phyloP scores from a whole-genome alignment of 208 protist species.

The Crithidia sp. region DNA sequence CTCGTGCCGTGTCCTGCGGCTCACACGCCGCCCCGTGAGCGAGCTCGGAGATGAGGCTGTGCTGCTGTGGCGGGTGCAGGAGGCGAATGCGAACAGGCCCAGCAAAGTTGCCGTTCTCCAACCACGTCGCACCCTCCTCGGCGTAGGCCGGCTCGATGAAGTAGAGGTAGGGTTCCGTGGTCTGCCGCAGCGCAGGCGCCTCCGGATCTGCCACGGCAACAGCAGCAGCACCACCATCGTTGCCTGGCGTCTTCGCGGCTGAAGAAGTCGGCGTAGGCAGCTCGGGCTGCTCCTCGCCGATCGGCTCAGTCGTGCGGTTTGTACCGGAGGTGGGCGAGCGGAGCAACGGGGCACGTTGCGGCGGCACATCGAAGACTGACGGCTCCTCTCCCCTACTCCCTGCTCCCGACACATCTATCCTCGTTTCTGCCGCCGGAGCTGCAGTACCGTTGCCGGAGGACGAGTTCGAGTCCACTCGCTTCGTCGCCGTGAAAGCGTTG shows the following conservation, averaged over 20 bases:
- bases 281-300: constrained; percentile 14
- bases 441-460: not conserved
- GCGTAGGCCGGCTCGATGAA: constrained; percentile 17
- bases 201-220: not conserved
- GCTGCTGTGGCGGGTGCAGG: constrained; percentile 14
- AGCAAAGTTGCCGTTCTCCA: constrained; percentile 4
- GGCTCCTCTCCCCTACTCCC: not conserved
- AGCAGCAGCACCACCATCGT: not conserved
- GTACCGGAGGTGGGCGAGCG: constrained; percentile 5
- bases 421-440: not conserved
- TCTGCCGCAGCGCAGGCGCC: not conserved
- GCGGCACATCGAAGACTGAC: not conserved
- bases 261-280: not conserved
- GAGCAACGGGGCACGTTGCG: not conserved
- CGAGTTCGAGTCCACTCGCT: constrained; percentile 3
- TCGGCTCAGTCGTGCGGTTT: constrained; percentile 12
- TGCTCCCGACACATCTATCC: not conserved
- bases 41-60: not conserved
- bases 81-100: constrained; percentile 23
- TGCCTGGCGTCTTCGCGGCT: not conserved
- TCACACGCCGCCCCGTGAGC: not conserved
- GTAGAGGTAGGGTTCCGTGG: constrained; percentile 13
- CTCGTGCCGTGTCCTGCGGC: not conserved
- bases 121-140: constrained; percentile 9
- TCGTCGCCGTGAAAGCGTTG: not conserved